Percentiles rank a stretch among this genome's conserved stretches.
phyloP scores from a whole-genome alignment of 2,329 filamentous ascomycete genomes.

The Fusarium algeriense region DNA sequence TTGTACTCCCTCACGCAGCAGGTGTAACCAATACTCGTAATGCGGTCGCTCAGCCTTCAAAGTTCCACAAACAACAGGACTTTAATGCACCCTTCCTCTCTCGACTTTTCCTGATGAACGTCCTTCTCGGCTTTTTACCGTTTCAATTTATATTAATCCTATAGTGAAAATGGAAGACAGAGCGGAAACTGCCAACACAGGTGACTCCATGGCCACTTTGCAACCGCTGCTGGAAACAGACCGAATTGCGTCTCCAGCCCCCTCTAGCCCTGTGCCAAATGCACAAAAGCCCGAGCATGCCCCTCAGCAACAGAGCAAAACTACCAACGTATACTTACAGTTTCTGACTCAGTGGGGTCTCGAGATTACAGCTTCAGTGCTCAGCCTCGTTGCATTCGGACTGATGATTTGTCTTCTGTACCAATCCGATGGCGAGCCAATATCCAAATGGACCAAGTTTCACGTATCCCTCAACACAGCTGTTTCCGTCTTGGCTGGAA shows the following conservation, averaged over 20 bases:
- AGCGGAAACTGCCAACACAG: not conserved
- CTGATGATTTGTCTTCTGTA: not conserved
- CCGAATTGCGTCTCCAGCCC: not conserved
- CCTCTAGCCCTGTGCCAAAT: not conserved
- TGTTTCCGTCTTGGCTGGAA: conserved; percentile 22
- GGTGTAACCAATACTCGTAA: no score
- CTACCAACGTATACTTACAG: not conserved
- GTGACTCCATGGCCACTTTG: not conserved
- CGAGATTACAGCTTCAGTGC: not conserved
- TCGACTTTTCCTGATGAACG: no score
- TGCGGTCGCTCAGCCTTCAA: not conserved
- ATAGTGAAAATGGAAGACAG: accelerated
- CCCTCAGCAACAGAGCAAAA: accelerated
- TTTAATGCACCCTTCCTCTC: accelerated
- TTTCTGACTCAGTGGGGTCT: not conserved
- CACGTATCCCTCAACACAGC: conserved; percentile 21
- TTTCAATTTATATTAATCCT: accelerated
- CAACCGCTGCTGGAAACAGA: not conserved
- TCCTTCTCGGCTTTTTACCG: no score
- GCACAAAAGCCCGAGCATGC: not conserved
- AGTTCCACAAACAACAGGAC: not conserved
- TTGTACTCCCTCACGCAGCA: no score
- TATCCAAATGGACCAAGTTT: conserved; percentile 21
- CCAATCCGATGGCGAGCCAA: not conserved
- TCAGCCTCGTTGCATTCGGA: not conserved